These are phyloP conservation scores for Solanum peruvianum DNA, from an alignment of 257 asterid species.

Conservation along the genomic window DNA sequence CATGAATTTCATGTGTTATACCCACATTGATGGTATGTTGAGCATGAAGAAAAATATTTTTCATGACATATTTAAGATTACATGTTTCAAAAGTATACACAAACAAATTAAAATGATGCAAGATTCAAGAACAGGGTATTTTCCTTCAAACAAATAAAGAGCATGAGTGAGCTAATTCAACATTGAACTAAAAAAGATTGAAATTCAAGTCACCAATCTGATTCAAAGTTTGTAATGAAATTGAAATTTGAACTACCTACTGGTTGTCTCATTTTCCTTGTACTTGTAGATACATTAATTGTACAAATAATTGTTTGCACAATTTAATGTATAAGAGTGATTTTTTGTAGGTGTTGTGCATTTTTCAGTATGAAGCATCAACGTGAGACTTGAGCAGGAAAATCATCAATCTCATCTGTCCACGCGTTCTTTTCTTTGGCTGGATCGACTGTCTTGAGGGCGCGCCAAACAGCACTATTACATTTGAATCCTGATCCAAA, in stretches of 20 bases:
- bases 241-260: neutral
- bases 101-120: neutral
- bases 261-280: neutral
- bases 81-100: neutral
- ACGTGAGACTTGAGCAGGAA: neutral
- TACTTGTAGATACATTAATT: neutral
- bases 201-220: neutral
- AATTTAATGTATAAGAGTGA: neutral
- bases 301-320: neutral
- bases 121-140: neutral
- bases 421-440: slow-evolving; percentile 24
- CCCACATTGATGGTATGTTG: neutral
- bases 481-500: slow-evolving; percentile 72
- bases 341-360: neutral
- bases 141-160: neutral
- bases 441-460: slow-evolving; percentile 21
- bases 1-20: neutral
- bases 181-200: neutral
- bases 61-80: neutral
- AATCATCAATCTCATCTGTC: slow-evolving; percentile 9
- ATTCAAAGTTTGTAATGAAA: neutral
- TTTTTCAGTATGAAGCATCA: neutral
- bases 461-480: slow-evolving; percentile 63
- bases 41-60: neutral
- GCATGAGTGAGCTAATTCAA: neutral